Base-by-base conservation (phyloP, 2,329 filamentous ascomycete genomes). In the Rosellinia necatrix region DNA sequence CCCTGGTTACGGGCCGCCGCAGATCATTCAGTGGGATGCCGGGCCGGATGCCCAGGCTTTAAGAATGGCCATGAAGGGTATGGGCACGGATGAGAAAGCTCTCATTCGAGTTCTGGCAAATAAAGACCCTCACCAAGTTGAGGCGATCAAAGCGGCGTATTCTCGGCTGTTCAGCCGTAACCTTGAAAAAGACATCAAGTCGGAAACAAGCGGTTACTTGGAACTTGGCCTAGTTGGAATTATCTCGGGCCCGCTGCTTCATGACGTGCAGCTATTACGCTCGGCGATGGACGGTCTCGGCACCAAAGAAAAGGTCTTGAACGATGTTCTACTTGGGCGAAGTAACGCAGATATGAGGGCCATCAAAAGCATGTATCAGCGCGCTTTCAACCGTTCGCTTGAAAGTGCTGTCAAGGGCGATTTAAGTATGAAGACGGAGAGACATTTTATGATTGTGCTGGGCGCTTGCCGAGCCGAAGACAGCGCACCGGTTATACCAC, bases 51-150 rank as follows among this genome's bases (percentile, higher is more conserved):
- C 91, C 0, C 83, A 91, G 54, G 83, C 79, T 3, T 77, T 96
- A 19, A 85, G 91, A 49, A 82, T 82, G 64, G 91, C 93, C 2
- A 96, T 97, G 91, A 96, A 96, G 73, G 92, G 92, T 0, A 90
- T 96, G 60, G 93, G 92, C 29, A 97, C 92, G 0, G 86, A 97
- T 67, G 92, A 97, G 72, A 88, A 86, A 66, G 73, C 82, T 0
- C 76, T 97, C 13, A 92, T 96, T 61, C 76, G 78, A 2, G 76
- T 87, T 3, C 77, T 97, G 7, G 76, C 88, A 2, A 83, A 80
- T 63, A 87, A 92, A 60, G 90, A 96, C 61, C 89, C 92, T 1
- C 77, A 92, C 4, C 90, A 96, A 70, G 81, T 94, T 60, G 83
- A 87, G 43, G 78, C 83, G 7, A 78, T 96, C 48, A 84, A 86